Base-by-base conservation (phyloP, 805 yeast genomes). In the Sugiyamaella chiloensis region DNA sequence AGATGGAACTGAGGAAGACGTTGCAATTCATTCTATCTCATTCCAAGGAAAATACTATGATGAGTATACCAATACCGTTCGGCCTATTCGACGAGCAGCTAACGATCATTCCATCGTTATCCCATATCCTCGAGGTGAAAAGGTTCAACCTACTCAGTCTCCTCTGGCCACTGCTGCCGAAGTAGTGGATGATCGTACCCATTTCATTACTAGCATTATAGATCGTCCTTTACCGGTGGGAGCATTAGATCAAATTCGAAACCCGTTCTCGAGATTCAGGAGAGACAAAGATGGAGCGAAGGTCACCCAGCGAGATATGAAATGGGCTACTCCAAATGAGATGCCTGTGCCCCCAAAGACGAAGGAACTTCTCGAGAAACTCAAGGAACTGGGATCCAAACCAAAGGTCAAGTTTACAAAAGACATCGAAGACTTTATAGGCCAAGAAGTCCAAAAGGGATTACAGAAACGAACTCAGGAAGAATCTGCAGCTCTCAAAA, bases 61-160 rank as follows among this genome's bases (percentile, higher is more conserved):
- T 61, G 79, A 78, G 39, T 79, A 83, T 55, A 81, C 83, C 65
- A 83, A 82, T 62, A 73, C 73, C 59, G 77, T 83, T 74, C 68
- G 87, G 71, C 95, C 95, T 24, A 79, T 78, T 50, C 79, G 98
- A 66, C 78, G 80, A 56, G 87, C 90, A 21, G 77, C 76, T 53
- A 81, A 85, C 56, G 82, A 84, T 57, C 79, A 76, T 35, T 76
- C 80, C 44, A 70, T 87, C 45, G 78, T 81, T 20, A 81, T 90
- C 43, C 97, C 97, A 46, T 91, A 96, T 95, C 96, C 96, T 31
- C 90, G 93, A 1, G 80, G 62, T 5, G 54, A 65, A 50, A 68
- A 72, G 0, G 78, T 77, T 53, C 88, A 82, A 54, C 82, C 81
- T 43, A 46, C 50, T 32, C 48, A 47, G n/a, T 34, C 50, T 7